Base-by-base conservation (phyloP, 495 filamentous ascomycete species). In the Aspergillus egyptiacus region DNA sequence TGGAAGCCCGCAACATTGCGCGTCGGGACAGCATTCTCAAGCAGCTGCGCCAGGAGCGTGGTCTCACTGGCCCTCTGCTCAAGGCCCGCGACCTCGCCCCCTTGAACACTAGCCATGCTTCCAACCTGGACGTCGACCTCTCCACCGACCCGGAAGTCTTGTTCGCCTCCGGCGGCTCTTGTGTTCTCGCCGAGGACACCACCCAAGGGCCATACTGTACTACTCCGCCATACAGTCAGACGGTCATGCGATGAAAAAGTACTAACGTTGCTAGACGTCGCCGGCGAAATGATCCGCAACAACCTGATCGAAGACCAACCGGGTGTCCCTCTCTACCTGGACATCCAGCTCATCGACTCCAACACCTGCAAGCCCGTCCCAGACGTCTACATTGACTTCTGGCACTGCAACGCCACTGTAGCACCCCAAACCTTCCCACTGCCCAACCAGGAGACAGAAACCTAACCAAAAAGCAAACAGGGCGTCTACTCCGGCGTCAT, bases 321-420 rank as follows among this genome's bases (percentile, higher is more conserved):
- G 9, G 82, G 83, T 49, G 71, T 85, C 14, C 59, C 70, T 9
- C 65, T 83, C 14, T 72, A 73, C 43, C 65, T 84, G 33, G 82
- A 85, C 50, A 67, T 83, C 55, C 78, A 82, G 52, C 58, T 85
- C 24, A 68, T 83, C 48, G 76, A 83, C 64, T 69, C 74, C 48
- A 72, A 72, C 37, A 80, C 73, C 45, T 85, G 78, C 61, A 61
- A 76, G 19, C 71, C 78, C 0, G 61, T 83, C 28, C 69, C 73
- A 0, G 60, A 73, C 41, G 62, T 76, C 24, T 85, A 76, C 53
- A 62, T 82, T 31, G 83, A 86, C 56, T 62, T 81, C 36, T 84
- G 81, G 79, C 75, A 76, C 58, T 72, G 66, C 61, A 78, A 79
- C 54, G 34, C 67, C 14, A 69, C 62, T 18, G 64, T 69, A 56